Percentiles rank a stretch among this genome's conserved stretches.
Conservation (phyloP, 768 basidiomycete genomes). For the Phaeotremella fagi region DNA sequence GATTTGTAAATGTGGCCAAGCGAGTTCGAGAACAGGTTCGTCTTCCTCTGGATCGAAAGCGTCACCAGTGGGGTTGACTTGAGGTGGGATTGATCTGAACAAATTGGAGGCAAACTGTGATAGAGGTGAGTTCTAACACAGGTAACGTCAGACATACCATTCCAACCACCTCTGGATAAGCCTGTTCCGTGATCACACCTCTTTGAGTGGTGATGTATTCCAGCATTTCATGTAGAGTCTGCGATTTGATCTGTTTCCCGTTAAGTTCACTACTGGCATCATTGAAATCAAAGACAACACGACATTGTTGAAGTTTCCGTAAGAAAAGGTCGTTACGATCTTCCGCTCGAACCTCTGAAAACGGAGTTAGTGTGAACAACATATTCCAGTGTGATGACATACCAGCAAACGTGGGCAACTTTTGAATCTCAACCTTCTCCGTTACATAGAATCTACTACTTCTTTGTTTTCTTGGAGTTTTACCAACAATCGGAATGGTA, state of each 20-base stretch:
- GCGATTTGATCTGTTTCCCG: constrained; percentile 98
- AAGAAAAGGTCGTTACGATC: constrained; percentile 89
- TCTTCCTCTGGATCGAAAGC: constrained; percentile 99
- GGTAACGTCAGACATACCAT: constrained; percentile 62
- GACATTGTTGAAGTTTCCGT: constrained; percentile 91
- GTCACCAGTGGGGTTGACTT: constrained; percentile 95
- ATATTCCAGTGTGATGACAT: constrained; percentile 11
- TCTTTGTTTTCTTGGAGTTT: constrained; percentile 87
- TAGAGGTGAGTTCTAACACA: neutral
- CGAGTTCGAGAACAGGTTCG: constrained; percentile 95
- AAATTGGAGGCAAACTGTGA: constrained; percentile 91
- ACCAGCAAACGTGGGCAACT: constrained; percentile 73
- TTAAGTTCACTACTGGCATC: constrained; percentile 91
- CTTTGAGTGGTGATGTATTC: constrained; percentile 97
- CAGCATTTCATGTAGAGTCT: constrained; percentile 95
- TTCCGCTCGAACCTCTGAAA: constrained; percentile 73
- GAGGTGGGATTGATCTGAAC: constrained; percentile 99
- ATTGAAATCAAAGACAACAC: constrained; percentile 97
- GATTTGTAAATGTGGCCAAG: constrained; percentile 98
- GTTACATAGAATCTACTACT: constrained; percentile 94
- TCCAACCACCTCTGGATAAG: constrained; percentile 98
- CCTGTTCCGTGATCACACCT: constrained; percentile 87
- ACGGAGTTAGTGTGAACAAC: neutral
- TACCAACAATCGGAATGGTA: constrained; percentile 92
- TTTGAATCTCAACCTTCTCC: constrained; percentile 93